Evolutionary conservation across 2,329 filamentous ascomycete genomes (phyloP).

Genomic region (Rhinocladiella similis): DNA sequence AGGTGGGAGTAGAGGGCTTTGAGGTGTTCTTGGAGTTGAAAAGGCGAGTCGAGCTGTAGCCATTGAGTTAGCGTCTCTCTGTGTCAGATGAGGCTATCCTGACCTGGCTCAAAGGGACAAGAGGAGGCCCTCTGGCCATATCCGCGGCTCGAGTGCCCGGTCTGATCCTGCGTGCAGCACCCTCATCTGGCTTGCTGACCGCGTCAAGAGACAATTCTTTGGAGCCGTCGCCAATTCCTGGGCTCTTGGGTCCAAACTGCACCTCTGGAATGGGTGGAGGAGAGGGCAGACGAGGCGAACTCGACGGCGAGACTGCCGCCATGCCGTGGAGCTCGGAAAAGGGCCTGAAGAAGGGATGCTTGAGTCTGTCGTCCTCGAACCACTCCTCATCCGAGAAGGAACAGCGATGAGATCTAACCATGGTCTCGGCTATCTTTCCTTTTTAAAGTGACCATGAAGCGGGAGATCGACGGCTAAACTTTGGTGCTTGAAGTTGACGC

Average conservation of each 20-base stretch:
- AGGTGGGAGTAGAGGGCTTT: slow-evolving; percentile 85
- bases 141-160: slow-evolving; percentile 89
- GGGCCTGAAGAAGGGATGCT: background rate
- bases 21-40: slow-evolving; percentile 95
- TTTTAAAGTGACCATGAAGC: background rate
- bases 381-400: background rate
- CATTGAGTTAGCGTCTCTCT: slow-evolving; percentile 6
- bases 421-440: slow-evolving; percentile 1
- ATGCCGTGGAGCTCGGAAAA: background rate
- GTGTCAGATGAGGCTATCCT: slow-evolving; percentile 30
- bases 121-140: slow-evolving; percentile 87
- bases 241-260: slow-evolving; percentile 80
- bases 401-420: background rate
- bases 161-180: slow-evolving; percentile 79
- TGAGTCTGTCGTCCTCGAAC: background rate
- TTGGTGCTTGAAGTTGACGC: background rate
- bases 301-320: slow-evolving; percentile 55
- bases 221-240: slow-evolving; percentile 63
- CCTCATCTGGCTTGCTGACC: slow-evolving; percentile 64
- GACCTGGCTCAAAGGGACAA: slow-evolving; percentile 83
- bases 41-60: slow-evolving; percentile 85
- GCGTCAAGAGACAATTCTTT: slow-evolving; percentile 54
- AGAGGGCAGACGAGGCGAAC: slow-evolving; percentile 88
- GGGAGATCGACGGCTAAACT: slow-evolving; percentile 3
- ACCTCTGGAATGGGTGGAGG: slow-evolving; percentile 94